Evolutionary conservation across 2,329 filamentous ascomycete species (phyloP).

Genomic region (Magnaporthiopsis incrustans): DNA sequence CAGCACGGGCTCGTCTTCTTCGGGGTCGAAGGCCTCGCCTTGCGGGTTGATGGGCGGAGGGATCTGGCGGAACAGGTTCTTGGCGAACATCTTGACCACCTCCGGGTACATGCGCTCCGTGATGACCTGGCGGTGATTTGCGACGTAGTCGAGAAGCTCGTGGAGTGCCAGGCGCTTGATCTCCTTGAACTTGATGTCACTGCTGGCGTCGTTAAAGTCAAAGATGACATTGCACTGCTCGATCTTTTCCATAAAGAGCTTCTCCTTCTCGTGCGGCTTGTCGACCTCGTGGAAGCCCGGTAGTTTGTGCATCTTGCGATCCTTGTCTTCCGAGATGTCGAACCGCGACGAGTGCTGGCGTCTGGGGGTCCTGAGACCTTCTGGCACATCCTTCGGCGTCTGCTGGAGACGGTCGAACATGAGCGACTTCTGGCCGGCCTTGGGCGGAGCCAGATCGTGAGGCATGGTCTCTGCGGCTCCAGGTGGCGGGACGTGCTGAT

Average conservation of each 20-base stretch:
- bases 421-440: conserved; percentile 80
- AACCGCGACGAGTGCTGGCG: conserved; percentile 96
- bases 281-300: conserved; percentile 97
- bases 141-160: conserved; percentile 94
- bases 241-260: conserved; percentile 99
- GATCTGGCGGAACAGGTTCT: conserved; percentile 95
- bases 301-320: conserved; percentile 92
- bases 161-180: conserved; percentile 96
- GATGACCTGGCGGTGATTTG: conserved; percentile 97
- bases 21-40: conserved; percentile 95
- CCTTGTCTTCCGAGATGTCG: conserved; percentile 73
- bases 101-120: conserved; percentile 98
- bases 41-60: conserved; percentile 96
- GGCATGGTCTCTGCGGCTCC: conserved; percentile 97
- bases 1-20: conserved; percentile 95
- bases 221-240: conserved; percentile 99
- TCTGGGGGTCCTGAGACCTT: conserved; percentile 90
- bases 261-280: conserved; percentile 76
- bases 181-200: conserved; percentile 99
- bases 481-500: conserved; percentile 80
- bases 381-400: conserved; percentile 92
- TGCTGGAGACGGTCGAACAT: conserved; percentile 86
- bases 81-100: conserved; percentile 98
- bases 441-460: conserved; percentile 88
- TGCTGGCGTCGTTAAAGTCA: conserved; percentile 96